Evolutionary conservation across 768 basidiomycete species (phyloP), one percentile per base, ranked within the genome.

Genomic region (Amanita molliuscula): DNA sequence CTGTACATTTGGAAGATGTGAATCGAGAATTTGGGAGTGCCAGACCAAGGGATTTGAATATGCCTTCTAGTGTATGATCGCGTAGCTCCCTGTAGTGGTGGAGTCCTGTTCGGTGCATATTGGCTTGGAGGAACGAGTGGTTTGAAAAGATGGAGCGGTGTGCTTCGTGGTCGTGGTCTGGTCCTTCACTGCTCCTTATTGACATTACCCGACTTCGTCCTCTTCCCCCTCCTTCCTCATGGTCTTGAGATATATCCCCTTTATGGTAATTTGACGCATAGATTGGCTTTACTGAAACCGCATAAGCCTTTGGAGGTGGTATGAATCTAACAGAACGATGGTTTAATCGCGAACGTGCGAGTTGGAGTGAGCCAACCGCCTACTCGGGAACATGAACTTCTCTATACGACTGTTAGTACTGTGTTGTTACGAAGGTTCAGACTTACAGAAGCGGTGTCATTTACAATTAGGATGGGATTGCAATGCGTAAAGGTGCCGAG

Each of bases 1-100:
- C 86, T 0, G 74, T 84, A 62, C 91, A 93, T 52, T 80, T 82
- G 2, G 88, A 89, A 60, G 16, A 18, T 15, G 2, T 4, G 33
- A 33, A 50, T 40, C 41, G 40, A 28, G 42, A 16, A 34, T 44
- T 50, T 35, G 49, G 49, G 20, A 35, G 9, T 3, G 49, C 25
- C 20, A 50, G 21, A 15, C 41, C 31, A 1, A 50, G 41, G 29
- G 44, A 43, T 2, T 35, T 15, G 38, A 23, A 50, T 10, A 50
- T 18, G 4, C 44, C 28, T 23, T 25, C 8, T 7, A 50, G 6
- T 13, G 49, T 34, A 16, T 25, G 49, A 20, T 33, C 49, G 11
- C 31, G 49, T n/a, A 50, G 23, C 20, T 50, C 49, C 6, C 49
- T 28, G 18, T 50, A 50, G 16, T 50, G 37, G 25, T 41, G 26